These are phyloP conservation scores for Ramaria sp. DNA, from an alignment of 768 basidiomycete species.

Conservation along the genomic window DNA sequence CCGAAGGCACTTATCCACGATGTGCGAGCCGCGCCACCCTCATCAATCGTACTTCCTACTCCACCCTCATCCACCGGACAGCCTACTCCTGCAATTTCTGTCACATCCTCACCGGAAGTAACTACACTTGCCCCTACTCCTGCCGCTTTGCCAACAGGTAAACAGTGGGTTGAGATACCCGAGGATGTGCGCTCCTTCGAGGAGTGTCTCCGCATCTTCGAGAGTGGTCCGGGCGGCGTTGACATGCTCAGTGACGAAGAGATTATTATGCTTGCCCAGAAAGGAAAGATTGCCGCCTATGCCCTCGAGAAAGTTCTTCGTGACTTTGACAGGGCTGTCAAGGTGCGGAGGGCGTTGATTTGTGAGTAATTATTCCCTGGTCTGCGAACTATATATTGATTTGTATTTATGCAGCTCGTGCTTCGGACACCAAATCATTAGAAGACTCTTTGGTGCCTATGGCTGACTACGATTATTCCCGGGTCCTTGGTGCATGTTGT, in stretches of 20 bases:
- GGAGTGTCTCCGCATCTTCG: slow-evolving; percentile 73
- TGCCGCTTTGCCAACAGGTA: not conserved
- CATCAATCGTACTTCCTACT: not conserved
- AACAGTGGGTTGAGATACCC: not conserved
- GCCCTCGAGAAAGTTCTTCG: slow-evolving; percentile 92
- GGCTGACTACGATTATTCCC: slow-evolving; percentile 83
- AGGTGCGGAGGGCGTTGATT: slow-evolving; percentile 77
- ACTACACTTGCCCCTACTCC: not conserved
- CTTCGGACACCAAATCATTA: slow-evolving; percentile 72
- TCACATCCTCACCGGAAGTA: slow-evolving; percentile 3
- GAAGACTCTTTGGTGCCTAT: slow-evolving; percentile 78
- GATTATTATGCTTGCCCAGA: slow-evolving; percentile 76
- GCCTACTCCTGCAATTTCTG: slow-evolving; percentile 19
- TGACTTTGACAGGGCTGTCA: slow-evolving; percentile 78
- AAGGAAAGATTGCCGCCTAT: slow-evolving; percentile 91
- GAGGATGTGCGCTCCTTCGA: slow-evolving; percentile 44
- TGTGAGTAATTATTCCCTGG: slow-evolving; percentile 43
- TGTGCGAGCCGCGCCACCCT: not conserved
- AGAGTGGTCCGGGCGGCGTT: slow-evolving; percentile 56
- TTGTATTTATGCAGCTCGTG: slow-evolving; percentile 48
- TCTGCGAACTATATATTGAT: not conserved
- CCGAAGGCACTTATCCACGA: not conserved
- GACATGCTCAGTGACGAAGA: slow-evolving; percentile 81
- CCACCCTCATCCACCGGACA: not conserved
- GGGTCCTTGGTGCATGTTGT: slow-evolving; percentile 93